These are phyloP conservation scores for Gynostemma pentaphyllum DNA, from an alignment of 306 rosid genomes.

Conservation along the genomic window DNA sequence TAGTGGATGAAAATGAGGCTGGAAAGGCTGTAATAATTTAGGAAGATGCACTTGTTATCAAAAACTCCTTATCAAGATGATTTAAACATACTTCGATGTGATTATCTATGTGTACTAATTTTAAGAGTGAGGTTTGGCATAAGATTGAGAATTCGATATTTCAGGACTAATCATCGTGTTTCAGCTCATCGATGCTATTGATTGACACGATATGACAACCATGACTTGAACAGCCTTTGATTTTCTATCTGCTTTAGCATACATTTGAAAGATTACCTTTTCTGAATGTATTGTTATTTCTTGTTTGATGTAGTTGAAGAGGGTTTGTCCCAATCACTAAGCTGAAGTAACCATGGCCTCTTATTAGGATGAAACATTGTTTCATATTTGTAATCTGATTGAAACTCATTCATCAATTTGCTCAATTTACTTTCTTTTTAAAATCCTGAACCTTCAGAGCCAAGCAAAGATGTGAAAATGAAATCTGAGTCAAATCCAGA, in stretches of 20 bases:
- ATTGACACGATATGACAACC: conserved; percentile 5
- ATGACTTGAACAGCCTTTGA: neutral
- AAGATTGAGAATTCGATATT: neutral
- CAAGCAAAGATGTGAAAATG: neutral
- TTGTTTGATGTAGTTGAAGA: neutral
- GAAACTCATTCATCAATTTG: neutral
- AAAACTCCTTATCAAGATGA: neutral
- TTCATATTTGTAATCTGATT: neutral
- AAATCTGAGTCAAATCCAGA: conserved; percentile 13
- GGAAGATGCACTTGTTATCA: neutral
- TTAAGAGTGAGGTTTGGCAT: neutral
- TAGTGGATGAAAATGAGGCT: neutral
- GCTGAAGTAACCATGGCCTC: neutral
- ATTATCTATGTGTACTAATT: neutral
- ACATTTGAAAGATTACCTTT: neutral
- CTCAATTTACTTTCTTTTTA: neutral
- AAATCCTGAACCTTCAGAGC: neutral
- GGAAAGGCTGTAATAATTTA: neutral
- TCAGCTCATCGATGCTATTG: neutral
- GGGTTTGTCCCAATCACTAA: neutral
- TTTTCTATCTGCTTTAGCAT: neutral
- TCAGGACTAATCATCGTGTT: neutral
- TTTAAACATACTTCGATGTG: neutral
- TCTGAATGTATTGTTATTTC: neutral
- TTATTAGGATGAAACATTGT: neutral